Evolutionary conservation across 164 flowering plant genomes (phyloP), one percentile per base, ranked within the genome.

Genomic region (Buxus sempervirens): DNA sequence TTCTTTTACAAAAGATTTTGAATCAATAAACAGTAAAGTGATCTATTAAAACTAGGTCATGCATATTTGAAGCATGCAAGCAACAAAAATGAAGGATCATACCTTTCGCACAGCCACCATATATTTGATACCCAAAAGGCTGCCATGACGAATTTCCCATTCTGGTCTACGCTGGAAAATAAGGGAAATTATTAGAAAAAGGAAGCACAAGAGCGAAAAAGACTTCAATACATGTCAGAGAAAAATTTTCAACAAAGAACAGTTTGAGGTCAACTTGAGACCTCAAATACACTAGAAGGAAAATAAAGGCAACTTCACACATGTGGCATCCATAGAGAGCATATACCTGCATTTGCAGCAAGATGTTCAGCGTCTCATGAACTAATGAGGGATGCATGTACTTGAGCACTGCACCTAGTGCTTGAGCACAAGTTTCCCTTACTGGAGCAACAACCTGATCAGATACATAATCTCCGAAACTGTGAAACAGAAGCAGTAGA

Each of bases 361-460:
- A 84, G 70, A 90, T 81, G 66, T 81, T 82, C 78, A 96, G 73
- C 60, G 96, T 88, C 80, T 83, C 96, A 79, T 79, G 76, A 68
- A 93, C 97, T 62, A 93, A 73, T 27, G 84, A 64, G 7, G 97
- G 93, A 78, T 86, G 89, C 97, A 96, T 91, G 80, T 85, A 93
- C 81, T 96, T 96, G 38, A 96, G 83, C 51, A 85, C 89, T 63
- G 97, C 97, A 74, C 99, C 98, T 42, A 96, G 80, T 70, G 98
- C 97, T 74, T 96, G 99, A 8, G 99, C 97, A 86, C 99, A 96
- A 53, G 99, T 93, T 82, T 96, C 99, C 32, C 99, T 84, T 4
- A 96, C 99, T 13, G 99, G 99, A 55, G 99, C 97, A 85, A 96
- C 97, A 78, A 96, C 99, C 78, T 96, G 99, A 80, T 96, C 99